These are phyloP conservation scores for Mariannaea elegans DNA, from an alignment of 2,329 filamentous ascomycete genomes.

Conservation along the genomic window DNA sequence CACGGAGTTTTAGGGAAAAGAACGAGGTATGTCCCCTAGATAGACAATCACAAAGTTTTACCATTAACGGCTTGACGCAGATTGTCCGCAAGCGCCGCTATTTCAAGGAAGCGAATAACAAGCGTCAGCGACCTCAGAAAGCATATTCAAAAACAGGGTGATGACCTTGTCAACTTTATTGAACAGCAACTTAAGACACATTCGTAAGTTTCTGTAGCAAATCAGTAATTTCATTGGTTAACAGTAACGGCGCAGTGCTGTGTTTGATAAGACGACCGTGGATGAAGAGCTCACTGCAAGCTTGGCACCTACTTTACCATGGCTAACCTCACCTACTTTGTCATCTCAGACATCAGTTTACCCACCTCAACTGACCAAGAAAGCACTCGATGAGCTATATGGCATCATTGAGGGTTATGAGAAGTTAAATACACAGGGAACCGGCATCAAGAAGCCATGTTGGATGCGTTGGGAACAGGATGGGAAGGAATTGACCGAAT, in stretches of 20 bases:
- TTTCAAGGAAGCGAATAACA: conserved; percentile 21
- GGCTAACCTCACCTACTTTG: conserved; percentile 17
- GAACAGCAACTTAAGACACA: conserved; percentile 25
- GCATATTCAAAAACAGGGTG: conserved; percentile 34
- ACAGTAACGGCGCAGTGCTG: conserved; percentile 10
- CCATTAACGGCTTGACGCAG: background rate
- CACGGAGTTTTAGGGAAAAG: background rate
- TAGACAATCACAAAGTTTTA: background rate
- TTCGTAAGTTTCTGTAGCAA: conserved; percentile 18
- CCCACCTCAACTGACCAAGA: conserved; percentile 20
- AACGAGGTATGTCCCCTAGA: background rate
- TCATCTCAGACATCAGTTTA: background rate
- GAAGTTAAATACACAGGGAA: conserved; percentile 24
- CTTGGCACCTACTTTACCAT: conserved; percentile 29
- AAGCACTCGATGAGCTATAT: conserved; percentile 32
- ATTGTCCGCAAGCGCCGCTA: background rate
- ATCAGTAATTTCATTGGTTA: background rate
- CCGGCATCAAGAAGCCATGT: conserved; percentile 35
- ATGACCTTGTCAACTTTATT: conserved; percentile 33
- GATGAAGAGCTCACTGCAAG: conserved; percentile 18
- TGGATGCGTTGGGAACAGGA: conserved; percentile 47
- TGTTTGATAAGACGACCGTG: background rate
- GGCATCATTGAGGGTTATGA: conserved; percentile 36
- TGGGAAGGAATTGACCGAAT: conserved; percentile 38
- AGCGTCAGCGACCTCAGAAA: conserved; percentile 31